phyloP scores from a whole-genome alignment of 768 basidiomycete species.

The Naematelia aurantialba region DNA sequence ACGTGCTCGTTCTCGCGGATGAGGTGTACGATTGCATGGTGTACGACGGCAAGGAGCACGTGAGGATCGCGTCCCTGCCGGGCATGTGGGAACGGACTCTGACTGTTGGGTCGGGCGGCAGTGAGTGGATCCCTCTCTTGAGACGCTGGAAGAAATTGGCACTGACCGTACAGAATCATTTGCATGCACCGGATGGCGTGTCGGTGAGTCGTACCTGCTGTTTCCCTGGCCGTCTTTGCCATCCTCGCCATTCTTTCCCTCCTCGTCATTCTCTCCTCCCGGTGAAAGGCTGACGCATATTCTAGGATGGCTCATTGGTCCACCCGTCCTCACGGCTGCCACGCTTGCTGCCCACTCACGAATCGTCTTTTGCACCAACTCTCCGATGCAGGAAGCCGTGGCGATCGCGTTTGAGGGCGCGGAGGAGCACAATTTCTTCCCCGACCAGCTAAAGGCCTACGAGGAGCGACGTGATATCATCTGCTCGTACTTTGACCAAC shows the following conservation, averaged over 20 bases:
- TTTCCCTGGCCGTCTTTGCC: not conserved
- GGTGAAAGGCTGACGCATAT: not conserved
- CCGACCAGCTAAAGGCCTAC: conserved; percentile 71
- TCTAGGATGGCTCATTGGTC: conserved; percentile 88
- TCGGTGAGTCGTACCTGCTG: conserved; percentile 50
- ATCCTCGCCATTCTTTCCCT: not conserved
- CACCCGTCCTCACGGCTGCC: conserved; percentile 72
- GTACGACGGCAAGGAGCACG: conserved; percentile 80
- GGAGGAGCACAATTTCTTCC: conserved; percentile 68
- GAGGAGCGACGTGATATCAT: conserved; percentile 72
- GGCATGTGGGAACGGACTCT: conserved; percentile 99
- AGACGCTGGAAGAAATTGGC: not conserved
- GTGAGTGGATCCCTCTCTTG: conserved; percentile 54
- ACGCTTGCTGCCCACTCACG: conserved; percentile 87
- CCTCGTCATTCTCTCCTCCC: not conserved
- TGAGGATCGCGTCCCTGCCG: conserved; percentile 87
- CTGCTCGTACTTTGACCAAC: conserved; percentile 69
- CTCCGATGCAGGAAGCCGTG: conserved; percentile 89
- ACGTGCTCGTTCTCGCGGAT: conserved; percentile 87
- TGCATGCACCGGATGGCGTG: conserved; percentile 93
- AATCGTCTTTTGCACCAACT: conserved; percentile 92
- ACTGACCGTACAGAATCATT: conserved; percentile 70
- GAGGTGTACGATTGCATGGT: conserved; percentile 99
- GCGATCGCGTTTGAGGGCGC: conserved; percentile 85
- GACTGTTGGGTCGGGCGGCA: conserved; percentile 92